Evolutionary conservation across 177 flowering plant species (phyloP).

Genomic region (Vitis hybrid): DNA sequence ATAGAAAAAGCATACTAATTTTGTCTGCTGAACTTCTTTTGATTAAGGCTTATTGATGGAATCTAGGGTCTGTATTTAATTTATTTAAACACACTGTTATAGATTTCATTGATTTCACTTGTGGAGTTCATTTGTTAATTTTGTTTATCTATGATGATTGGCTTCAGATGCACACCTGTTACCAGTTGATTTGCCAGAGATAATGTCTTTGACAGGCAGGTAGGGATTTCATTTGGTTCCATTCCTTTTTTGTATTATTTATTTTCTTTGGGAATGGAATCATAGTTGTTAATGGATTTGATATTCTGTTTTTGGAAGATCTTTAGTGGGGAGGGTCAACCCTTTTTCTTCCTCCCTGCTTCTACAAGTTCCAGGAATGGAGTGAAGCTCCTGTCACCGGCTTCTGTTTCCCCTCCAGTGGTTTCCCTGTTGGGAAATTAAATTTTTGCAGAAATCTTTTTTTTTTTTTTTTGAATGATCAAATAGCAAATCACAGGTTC

Average conservation of each 20-base stretch:
- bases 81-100: background rate
- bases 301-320: background rate
- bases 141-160: background rate
- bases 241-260: background rate
- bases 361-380: too few species aligned
- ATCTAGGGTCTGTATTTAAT: background rate
- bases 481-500: too few species aligned
- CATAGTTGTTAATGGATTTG: too few species aligned
- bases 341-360: too few species aligned
- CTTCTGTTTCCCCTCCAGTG: too few species aligned
- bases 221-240: conserved; percentile 20
- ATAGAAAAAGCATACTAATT: too few species aligned
- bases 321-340: too few species aligned
- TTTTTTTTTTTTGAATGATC: too few species aligned
- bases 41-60: background rate
- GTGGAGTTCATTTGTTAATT: background rate
- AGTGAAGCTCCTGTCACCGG: too few species aligned
- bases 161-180: conserved; percentile 89
- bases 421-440: too few species aligned
- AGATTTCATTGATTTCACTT: background rate
- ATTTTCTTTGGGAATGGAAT: background rate
- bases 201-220: conserved; percentile 68
- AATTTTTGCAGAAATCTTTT: too few species aligned
- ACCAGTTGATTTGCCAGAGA: conserved; percentile 86
- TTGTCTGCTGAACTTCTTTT: too few species aligned